These are phyloP conservation scores for Cryptosporidium sp. DNA, from an alignment of 169 alveolate species.

Conservation along the genomic window DNA sequence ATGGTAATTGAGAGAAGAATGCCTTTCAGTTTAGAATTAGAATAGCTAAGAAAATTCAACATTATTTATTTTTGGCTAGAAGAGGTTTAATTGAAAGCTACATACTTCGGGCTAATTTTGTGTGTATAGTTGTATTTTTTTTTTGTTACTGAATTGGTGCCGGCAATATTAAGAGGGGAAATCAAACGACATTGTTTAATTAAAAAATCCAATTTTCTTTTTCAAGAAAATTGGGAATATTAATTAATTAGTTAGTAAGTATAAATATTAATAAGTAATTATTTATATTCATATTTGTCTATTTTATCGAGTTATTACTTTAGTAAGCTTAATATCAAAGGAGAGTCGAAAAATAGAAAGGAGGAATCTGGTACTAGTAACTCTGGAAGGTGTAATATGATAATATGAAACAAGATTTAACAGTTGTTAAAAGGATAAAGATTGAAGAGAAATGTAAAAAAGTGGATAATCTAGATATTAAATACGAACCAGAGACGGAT, in stretches of 20 bases:
- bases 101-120: not conserved
- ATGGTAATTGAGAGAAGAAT: too few relatives aligned
- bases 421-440: not conserved
- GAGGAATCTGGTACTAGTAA: not conserved
- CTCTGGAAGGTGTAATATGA: not conserved
- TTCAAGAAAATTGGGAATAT: not conserved
- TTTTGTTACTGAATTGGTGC: not conserved
- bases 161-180: not conserved
- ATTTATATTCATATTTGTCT: not conserved
- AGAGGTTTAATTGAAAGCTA: not conserved
- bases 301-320: not conserved
- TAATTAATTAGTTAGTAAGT: not conserved
- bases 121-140: not conserved
- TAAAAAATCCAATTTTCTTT: not conserved
- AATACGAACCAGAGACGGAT: not conserved
- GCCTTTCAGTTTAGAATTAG: too few relatives aligned
- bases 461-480: not conserved
- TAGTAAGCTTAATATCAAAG: not conserved
- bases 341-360: not conserved
- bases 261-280: not conserved
- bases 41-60: too few relatives aligned
- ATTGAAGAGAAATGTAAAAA: not conserved
- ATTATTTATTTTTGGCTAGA: too few relatives aligned
- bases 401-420: not conserved
- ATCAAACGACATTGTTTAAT: constrained; percentile 7